A percentile compares a stretch with the other conserved stretches of the same genome.
phyloP scores from a whole-genome alignment of 306 rosid species.

The Rosa multiflora region DNA sequence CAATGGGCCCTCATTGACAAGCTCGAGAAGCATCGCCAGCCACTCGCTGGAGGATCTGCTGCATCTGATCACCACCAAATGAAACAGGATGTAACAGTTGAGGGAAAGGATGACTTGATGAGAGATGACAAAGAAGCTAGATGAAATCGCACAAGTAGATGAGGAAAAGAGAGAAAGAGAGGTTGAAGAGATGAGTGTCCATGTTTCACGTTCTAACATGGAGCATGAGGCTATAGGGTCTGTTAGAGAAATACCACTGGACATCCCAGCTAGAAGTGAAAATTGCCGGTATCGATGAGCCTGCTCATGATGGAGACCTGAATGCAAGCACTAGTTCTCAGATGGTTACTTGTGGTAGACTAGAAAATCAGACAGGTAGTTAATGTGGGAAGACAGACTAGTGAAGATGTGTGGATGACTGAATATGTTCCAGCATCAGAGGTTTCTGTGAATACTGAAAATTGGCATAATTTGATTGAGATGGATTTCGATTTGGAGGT shows the following conservation, averaged over 20 bases:
- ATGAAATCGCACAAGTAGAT: conserved; percentile 2
- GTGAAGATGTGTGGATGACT: conserved; percentile 22
- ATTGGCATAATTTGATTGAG: conserved; percentile 29
- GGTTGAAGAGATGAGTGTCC: conserved; percentile 19
- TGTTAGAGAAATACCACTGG: conserved; percentile 19
- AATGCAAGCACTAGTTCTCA: neutral
- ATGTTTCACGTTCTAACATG: conserved; percentile 10
- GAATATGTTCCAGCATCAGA: conserved; percentile 11
- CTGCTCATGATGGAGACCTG: conserved; percentile 18
- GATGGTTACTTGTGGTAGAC: conserved; percentile 16
- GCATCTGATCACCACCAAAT: no score
- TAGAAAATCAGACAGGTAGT: conserved; percentile 25
- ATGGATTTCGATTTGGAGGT: conserved; percentile 51
- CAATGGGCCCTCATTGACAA: no score
- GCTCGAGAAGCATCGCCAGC: no score
- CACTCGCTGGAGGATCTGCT: no score
- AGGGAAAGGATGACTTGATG: conserved; percentile 11
- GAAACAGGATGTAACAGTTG: conserved; percentile 15
- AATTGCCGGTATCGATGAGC: conserved; percentile 10
- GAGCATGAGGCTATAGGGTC: conserved; percentile 18
- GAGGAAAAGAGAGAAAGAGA: conserved; percentile 13
- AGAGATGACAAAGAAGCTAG: conserved; percentile 5
- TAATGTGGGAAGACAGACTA: conserved; percentile 26
- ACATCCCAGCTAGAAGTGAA: conserved; percentile 17
- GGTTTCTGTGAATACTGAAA: conserved; percentile 16